Base-by-base conservation (phyloP, 805 yeast species). In the Ogataea glucozyma region DNA sequence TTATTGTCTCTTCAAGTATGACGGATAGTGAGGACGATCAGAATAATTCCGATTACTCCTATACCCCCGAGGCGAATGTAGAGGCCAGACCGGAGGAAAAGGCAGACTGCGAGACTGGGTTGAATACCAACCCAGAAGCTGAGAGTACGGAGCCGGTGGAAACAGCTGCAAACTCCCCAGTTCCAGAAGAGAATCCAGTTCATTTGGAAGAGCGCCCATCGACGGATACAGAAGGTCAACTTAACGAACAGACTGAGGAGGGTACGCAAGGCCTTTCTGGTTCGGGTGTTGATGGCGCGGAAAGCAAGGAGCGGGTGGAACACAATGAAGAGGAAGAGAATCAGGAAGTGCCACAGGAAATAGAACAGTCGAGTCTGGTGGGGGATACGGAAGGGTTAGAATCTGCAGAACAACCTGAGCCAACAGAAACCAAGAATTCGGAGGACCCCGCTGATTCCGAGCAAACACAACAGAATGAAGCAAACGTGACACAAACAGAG, bases 21-120 rank as follows among this genome's bases (percentile, higher is more conserved):
- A 47, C 44, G 51, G 35, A 41, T 34, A 38, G 29, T 11, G 46
- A 38, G 26, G 48, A 47, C 26, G 44, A 21, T 19, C 35, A 34
- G 24, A 16, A 20, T 17, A 24, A 26, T 27, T 13, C 38, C 29
- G 51, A 47, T 13, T 34, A 38, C 24, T 31, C 46, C 11, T 36
- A 42, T 24, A 14, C 27, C 17, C 48, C 51, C 6, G 45, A 39
- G 29, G 41, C 13, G 11, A 26, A 35, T 27, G 13, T 4, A 17
- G 38, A 14, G 11, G 34, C 11, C 19, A 34, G 10, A 20, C 31
- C 9, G 10, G 38, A 40, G 13, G 6, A 29, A 9, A 31, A 40
- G 26, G 42, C 4, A n/a, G 44, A 22, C 6, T 11, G 26, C 22
- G 36, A 26, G 33, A 20, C 35, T 16, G 33, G 24, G 18, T n/a